phyloP scores from a whole-genome alignment of 345 rosid genomes.

The Clausena lansium region DNA sequence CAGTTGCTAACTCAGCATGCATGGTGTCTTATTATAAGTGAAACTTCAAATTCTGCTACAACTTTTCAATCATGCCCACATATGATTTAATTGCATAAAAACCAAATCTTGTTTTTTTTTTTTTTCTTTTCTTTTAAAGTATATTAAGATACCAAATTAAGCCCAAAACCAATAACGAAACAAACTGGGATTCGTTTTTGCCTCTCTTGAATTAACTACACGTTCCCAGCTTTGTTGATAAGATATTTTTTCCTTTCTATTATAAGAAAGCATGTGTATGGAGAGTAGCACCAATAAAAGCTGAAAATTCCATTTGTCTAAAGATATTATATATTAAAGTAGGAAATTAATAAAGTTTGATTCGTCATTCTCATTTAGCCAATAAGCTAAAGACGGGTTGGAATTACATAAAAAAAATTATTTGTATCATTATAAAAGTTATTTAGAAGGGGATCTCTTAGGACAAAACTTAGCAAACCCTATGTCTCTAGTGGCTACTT shows the following conservation, averaged over 20 bases:
- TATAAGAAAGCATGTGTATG: conserved; percentile 21
- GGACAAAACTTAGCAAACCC: background rate
- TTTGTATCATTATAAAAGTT: background rate
- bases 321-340: conserved; percentile 30
- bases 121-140: background rate
- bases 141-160: background rate
- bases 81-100: background rate
- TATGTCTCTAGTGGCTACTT: background rate
- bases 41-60: background rate
- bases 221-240: conserved; percentile 8
- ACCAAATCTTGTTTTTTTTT: background rate
- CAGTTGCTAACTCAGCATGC: background rate
- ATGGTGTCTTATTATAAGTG: background rate
- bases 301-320: conserved; percentile 38
- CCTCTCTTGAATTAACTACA: conserved; percentile 6
- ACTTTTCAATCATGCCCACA: background rate
- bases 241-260: conserved; percentile 4
- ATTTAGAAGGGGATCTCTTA: background rate
- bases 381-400: conserved; percentile 33
- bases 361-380: conserved; percentile 36
- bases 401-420: conserved; percentile 15
- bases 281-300: conserved; percentile 42
- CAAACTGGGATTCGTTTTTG: background rate
- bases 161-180: conserved; percentile 4
- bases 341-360: conserved; percentile 5